These are phyloP conservation scores for Moniliophthora roreri DNA, from an alignment of 1,284 basidiomycete genomes.

Conservation along the genomic window DNA sequence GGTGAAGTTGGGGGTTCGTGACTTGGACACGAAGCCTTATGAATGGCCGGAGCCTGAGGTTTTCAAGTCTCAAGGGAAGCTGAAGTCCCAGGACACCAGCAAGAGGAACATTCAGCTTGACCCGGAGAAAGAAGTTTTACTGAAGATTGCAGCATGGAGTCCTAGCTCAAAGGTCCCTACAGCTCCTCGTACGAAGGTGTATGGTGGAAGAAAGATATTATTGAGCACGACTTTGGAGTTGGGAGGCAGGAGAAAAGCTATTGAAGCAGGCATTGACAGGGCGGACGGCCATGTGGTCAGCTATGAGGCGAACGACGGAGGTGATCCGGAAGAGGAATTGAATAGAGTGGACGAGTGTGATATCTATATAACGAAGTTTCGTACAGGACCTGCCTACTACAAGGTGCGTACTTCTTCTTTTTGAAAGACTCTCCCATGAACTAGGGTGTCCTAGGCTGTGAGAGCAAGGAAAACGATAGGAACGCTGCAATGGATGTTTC, in stretches of 20 bases:
- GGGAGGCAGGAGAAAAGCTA: slow-evolving; percentile 46
- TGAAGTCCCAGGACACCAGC: slow-evolving; percentile 23
- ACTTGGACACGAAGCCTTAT: slow-evolving; percentile 60
- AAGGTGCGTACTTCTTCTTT: slow-evolving; percentile 38
- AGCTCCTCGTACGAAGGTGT: slow-evolving; percentile 32
- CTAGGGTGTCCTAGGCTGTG: slow-evolving; percentile 47
- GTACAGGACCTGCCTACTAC: slow-evolving; percentile 69
- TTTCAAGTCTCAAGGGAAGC: slow-evolving; percentile 30
- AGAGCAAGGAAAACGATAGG: slow-evolving; percentile 65
- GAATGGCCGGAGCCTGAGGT: slow-evolving; percentile 71
- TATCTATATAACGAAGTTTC: slow-evolving; percentile 66
- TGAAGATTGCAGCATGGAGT: slow-evolving; percentile 32
- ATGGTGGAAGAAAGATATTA: slow-evolving; percentile 56
- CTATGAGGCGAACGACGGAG: slow-evolving; percentile 30
- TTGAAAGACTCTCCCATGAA: background rate
- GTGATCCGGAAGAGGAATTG: slow-evolving; percentile 34
- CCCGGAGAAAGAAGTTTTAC: slow-evolving; percentile 43
- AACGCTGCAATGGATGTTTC: slow-evolving; percentile 80
- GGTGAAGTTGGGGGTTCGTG: slow-evolving; percentile 58
- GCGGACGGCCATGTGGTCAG: slow-evolving; percentile 56
- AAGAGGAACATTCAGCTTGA: slow-evolving; percentile 29
- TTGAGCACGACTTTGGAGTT: slow-evolving; percentile 59
- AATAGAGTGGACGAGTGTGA: slow-evolving; percentile 55
- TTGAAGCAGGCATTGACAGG: slow-evolving; percentile 56
- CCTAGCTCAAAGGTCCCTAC: slow-evolving; percentile 15